A percentile compares a stretch with the other conserved stretches of the same genome.
phyloP scores from a whole-genome alignment of 768 basidiomycete species.

The Calocybe indica region DNA sequence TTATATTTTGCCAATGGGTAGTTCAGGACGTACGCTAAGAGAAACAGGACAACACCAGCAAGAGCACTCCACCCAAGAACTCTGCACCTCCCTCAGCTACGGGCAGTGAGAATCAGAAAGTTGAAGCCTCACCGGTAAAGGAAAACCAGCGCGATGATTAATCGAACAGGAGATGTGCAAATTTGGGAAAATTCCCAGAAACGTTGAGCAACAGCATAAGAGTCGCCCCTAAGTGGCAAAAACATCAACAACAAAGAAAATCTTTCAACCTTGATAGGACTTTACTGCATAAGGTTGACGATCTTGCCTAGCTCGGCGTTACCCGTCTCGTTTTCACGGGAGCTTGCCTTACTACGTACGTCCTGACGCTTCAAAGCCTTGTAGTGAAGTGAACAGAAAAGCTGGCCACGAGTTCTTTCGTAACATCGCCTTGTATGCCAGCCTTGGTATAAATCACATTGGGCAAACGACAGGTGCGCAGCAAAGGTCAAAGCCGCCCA shows the following conservation, averaged over 20 bases:
- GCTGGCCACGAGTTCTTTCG: slow-evolving; percentile 64
- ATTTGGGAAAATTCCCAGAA: slow-evolving; percentile 70
- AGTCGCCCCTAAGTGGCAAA: slow-evolving; percentile 46
- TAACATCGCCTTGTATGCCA: slow-evolving; percentile 69
- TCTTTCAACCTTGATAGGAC: neutral
- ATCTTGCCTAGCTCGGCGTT: slow-evolving; percentile 65
- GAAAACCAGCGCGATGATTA: slow-evolving; percentile 63
- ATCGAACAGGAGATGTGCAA: slow-evolving; percentile 55
- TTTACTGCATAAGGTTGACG: slow-evolving; percentile 68
- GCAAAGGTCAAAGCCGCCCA: slow-evolving; percentile 58
- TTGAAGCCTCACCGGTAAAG: slow-evolving; percentile 54
- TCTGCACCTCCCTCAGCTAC: slow-evolving; percentile 24
- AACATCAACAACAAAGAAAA: slow-evolving; percentile 3
- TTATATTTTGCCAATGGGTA: slow-evolving; percentile 65
- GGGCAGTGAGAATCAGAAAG: neutral
- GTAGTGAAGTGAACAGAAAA: slow-evolving; percentile 66
- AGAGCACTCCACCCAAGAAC: slow-evolving; percentile 76
- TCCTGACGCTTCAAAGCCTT: slow-evolving; percentile 61
- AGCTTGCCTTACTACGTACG: slow-evolving; percentile 39
- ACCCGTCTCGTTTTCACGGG: slow-evolving; percentile 29
- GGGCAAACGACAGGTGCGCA: slow-evolving; percentile 61
- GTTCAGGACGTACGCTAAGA: slow-evolving; percentile 57
- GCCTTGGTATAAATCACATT: slow-evolving; percentile 54
- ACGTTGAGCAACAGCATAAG: slow-evolving; percentile 63
- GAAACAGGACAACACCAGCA: slow-evolving; percentile 60